Evolutionary conservation across 2,329 filamentous ascomycete genomes (phyloP).

Genomic region (Fusarium sp.): DNA sequence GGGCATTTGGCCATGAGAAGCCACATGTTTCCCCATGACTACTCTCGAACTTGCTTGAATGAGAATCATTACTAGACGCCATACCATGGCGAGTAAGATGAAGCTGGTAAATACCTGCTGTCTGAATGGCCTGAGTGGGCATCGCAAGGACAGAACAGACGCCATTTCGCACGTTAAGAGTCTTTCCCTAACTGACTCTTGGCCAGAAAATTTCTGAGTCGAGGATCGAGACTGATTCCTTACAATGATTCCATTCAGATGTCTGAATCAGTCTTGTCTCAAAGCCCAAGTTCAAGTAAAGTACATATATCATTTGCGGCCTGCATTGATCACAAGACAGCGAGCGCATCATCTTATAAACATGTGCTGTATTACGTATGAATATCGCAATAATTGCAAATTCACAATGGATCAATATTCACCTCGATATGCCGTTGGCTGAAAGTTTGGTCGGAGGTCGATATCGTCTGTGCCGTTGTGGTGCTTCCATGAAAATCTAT

Average conservation of each 20-base stretch:
- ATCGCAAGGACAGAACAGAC: conserved; percentile 4
- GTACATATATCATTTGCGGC: background rate
- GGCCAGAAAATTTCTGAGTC: background rate
- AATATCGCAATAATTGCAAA: background rate
- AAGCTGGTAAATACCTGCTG: conserved; percentile 11
- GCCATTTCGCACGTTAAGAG: background rate
- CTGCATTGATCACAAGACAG: background rate
- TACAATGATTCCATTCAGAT: background rate
- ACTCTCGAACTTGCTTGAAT: conserved; percentile 29
- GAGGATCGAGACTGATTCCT: background rate
- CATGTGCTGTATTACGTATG: background rate
- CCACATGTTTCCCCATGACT: conserved; percentile 5
- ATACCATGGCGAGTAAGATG: background rate
- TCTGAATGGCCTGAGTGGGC: conserved; percentile 20
- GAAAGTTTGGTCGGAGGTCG: conserved; percentile 7
- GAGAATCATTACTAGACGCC: conserved; percentile 3
- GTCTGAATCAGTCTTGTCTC: background rate
- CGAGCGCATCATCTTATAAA: background rate
- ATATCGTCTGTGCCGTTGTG: conserved; percentile 12
- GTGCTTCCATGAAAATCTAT: conserved; percentile 10
- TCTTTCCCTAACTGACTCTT: background rate
- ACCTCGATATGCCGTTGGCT: background rate
- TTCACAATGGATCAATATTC: background rate
- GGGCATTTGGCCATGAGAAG: conserved; percentile 4
- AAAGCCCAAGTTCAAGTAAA: background rate